A percentile compares a stretch with the other conserved stretches of the same genome.
Evolutionary conservation across 169 alveolate genomes (phyloP).

Genomic region (Babesia bovis): DNA sequence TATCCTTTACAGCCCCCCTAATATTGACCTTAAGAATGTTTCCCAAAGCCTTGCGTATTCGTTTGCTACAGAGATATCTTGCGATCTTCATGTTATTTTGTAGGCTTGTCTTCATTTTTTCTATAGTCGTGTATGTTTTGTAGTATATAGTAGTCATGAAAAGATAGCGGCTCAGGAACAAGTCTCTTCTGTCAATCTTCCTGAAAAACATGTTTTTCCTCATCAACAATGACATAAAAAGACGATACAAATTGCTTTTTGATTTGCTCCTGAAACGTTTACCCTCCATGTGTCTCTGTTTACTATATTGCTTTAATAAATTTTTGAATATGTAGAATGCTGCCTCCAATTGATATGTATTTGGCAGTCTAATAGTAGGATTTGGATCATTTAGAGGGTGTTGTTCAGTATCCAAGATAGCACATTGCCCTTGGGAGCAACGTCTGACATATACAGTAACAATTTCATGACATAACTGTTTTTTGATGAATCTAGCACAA

Average conservation of each 20-base stretch:
- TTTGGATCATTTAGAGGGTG: background rate
- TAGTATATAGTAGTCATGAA: constrained; percentile 26
- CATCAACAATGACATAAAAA: background rate
- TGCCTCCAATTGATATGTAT: constrained; percentile 35
- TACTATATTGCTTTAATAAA: constrained; percentile 2
- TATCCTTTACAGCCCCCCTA: background rate
- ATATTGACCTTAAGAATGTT: background rate
- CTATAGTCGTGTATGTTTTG: constrained; percentile 26
- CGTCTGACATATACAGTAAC: constrained; percentile 9
- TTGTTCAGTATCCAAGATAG: constrained; percentile 24
- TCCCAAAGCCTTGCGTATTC: background rate
- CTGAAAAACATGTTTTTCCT: background rate
- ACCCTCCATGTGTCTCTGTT: background rate
- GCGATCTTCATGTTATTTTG: background rate
- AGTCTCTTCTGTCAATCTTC: background rate
- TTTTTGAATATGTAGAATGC: background rate
- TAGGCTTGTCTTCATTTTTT: background rate
- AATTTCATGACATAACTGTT: background rate
- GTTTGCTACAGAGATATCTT: background rate
- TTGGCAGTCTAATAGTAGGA: constrained; percentile 24
- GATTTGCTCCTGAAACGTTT: background rate
- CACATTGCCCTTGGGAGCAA: constrained; percentile 32
- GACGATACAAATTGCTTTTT: constrained; percentile 6
- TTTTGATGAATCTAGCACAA: constrained; percentile 6
- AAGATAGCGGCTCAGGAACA: constrained; percentile 17